A percentile compares a stretch with the other conserved stretches of the same genome.
Conservation (phyloP, 352 stramenopile genomes). For the Phytophthora hybrid region DNA sequence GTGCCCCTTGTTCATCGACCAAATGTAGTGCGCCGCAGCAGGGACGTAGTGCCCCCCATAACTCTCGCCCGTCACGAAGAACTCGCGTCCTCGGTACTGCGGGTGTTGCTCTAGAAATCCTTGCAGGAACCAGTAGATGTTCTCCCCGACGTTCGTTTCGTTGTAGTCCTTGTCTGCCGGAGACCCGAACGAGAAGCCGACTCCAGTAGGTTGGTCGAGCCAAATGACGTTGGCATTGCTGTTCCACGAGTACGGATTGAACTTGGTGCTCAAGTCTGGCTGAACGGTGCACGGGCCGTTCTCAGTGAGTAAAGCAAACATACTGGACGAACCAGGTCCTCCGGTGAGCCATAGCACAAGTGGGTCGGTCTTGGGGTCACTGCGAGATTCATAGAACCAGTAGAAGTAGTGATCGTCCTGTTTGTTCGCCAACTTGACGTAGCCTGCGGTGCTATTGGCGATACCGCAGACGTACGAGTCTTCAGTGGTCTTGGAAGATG, state of each 20-base stretch:
- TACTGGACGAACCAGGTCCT: constrained; percentile 50
- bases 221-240: constrained; percentile 62
- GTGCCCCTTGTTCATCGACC: constrained; percentile 40
- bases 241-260: constrained; percentile 63
- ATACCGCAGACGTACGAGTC: constrained; percentile 24
- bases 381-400: constrained; percentile 62
- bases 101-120: constrained; percentile 51
- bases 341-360: constrained; percentile 78
- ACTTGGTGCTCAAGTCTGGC: constrained; percentile 42
- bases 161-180: constrained; percentile 46
- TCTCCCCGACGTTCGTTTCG: constrained; percentile 51
- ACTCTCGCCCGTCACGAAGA: constrained; percentile 63
- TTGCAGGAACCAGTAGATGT: constrained; percentile 60
- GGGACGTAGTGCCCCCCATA: constrained; percentile 69
- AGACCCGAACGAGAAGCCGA: constrained; percentile 54
- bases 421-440: constrained; percentile 55
- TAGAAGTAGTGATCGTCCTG: constrained; percentile 68
- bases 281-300: constrained; percentile 60
- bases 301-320: constrained; percentile 55
- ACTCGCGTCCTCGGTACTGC: constrained; percentile 49
- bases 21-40: constrained; percentile 54
- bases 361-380: constrained; percentile 58
- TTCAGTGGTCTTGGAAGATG: not conserved
- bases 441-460: constrained; percentile 53
- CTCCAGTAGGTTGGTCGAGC: constrained; percentile 60